Conservation (phyloP, 2,329 filamentous ascomycete genomes). For the Colletotrichum aenigma region DNA sequence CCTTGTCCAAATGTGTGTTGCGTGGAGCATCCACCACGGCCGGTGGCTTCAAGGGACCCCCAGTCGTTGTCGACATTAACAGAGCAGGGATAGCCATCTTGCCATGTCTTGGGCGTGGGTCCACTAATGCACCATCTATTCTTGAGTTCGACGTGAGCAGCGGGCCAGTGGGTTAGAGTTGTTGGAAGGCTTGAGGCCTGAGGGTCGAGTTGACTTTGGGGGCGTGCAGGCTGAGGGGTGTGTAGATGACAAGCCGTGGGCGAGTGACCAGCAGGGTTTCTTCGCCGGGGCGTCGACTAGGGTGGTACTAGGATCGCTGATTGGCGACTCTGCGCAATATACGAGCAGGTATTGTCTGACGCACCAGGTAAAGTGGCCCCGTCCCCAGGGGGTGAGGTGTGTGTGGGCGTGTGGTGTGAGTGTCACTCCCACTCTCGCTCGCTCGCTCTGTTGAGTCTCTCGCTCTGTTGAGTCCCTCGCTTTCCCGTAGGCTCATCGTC, state of each 20-base stretch:
- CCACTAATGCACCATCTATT: conserved; percentile 48
- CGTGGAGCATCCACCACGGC: conserved; percentile 38
- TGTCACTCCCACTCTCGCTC: neutral
- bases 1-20: conserved; percentile 28
- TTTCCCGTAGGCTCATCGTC: neutral
- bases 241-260: conserved; percentile 17
- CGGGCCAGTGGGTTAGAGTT: conserved; percentile 35
- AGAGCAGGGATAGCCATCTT: conserved; percentile 30
- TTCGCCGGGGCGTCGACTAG: conserved; percentile 26
- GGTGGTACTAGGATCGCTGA: conserved; percentile 26
- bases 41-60: conserved; percentile 25
- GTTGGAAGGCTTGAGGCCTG: conserved; percentile 23
- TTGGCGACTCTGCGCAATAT: conserved; percentile 55
- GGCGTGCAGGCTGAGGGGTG: conserved; percentile 24
- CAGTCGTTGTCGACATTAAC: conserved; percentile 22
- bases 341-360: conserved; percentile 53
- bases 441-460: conserved; percentile 2
- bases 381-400: conserved; percentile 27
- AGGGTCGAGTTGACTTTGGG: conserved; percentile 16
- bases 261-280: conserved; percentile 28
- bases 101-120: conserved; percentile 27
- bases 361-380: conserved; percentile 49
- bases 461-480: conserved; percentile 1
- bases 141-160: conserved; percentile 35
- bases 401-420: neutral